Evolutionary conservation across 495 filamentous ascomycete species (phyloP).

Genomic region (Oidiodendron maius): DNA sequence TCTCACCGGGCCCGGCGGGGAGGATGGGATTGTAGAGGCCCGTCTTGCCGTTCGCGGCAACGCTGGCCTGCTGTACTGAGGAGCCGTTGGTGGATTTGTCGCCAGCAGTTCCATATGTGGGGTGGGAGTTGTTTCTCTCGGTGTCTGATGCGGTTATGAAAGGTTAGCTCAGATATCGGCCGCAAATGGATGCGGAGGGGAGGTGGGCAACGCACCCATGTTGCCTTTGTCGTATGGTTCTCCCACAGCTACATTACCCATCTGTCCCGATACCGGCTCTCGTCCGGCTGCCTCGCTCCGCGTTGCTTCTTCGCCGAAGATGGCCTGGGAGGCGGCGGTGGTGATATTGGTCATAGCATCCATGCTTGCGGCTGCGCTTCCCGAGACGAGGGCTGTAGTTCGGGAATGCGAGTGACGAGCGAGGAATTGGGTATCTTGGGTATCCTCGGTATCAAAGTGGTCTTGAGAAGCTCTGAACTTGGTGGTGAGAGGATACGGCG

Average conservation of each 20-base stretch:
- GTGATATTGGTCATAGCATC: slow-evolving; percentile 48
- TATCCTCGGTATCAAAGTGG: too few relatives aligned
- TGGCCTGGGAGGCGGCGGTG: slow-evolving; percentile 35
- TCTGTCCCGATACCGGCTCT: slow-evolving; percentile 48
- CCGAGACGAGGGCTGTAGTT: not conserved
- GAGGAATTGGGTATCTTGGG: too few relatives aligned
- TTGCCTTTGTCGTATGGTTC: slow-evolving; percentile 57
- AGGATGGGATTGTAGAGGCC: too few relatives aligned
- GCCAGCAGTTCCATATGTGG: too few relatives aligned
- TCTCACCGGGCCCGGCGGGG: too few relatives aligned
- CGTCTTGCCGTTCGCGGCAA: slow-evolving; percentile 3
- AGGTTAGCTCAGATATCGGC: too few relatives aligned
- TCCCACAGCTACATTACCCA: slow-evolving; percentile 46
- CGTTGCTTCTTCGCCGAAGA: slow-evolving; percentile 38
- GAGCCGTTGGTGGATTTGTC: too few relatives aligned
- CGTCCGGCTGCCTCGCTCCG: slow-evolving; percentile 15
- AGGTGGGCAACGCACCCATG: slow-evolving; percentile 12
- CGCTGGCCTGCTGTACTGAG: not conserved
- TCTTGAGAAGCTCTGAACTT: too few relatives aligned
- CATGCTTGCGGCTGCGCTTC: slow-evolving; percentile 37
- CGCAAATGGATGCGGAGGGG: too few relatives aligned
- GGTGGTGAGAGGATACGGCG: too few relatives aligned
- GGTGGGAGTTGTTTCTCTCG: too few relatives aligned
- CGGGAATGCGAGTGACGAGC: not conserved
- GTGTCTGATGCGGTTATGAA: too few relatives aligned